phyloP scores from a whole-genome alignment of 2,329 filamentous ascomycete genomes.

The Fusarium duplospermum region DNA sequence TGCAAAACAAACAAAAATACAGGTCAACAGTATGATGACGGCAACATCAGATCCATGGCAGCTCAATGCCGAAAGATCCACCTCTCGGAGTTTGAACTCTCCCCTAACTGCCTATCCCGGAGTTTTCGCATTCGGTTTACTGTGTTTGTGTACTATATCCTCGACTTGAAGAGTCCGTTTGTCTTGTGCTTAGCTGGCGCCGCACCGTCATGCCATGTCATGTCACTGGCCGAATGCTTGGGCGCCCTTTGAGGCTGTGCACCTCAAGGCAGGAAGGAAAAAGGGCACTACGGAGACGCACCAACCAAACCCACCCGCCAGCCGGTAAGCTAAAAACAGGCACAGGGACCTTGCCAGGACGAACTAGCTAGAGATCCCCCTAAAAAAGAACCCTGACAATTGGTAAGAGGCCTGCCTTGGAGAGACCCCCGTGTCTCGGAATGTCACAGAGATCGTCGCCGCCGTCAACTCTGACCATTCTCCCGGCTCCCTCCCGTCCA shows the following conservation, averaged over 20 bases:
- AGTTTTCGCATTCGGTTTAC: neutral
- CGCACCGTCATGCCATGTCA: conserved; percentile 11
- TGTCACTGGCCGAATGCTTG: conserved; percentile 13
- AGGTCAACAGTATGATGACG: conserved; percentile 3
- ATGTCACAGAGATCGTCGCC: conserved; percentile 7
- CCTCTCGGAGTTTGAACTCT: neutral
- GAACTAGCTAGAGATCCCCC: conserved; percentile 25
- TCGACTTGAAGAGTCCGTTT: neutral
- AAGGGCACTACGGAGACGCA: neutral
- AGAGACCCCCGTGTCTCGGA: conserved; percentile 17
- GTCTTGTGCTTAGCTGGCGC: conserved; percentile 4
- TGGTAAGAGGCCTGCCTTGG: neutral
- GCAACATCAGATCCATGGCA: conserved; percentile 21
- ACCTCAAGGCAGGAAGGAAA: neutral
- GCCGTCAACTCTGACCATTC: neutral
- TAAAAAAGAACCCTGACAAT: neutral
- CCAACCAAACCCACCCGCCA: conserved; percentile 22
- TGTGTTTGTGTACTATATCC: neutral
- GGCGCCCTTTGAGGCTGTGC: conserved; percentile 38
- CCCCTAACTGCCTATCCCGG: neutral
- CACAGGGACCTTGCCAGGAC: conserved; percentile 20
- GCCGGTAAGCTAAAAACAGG: conserved; percentile 38
- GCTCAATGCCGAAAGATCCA: conserved; percentile 18
- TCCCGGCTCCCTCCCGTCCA: conserved; percentile 28
- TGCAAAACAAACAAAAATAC: conserved; percentile 6